Percentiles rank a stretch among this genome's conserved stretches.
phyloP scores from a whole-genome alignment of 2,329 filamentous ascomycete genomes.

The Myriangium duriaei region DNA sequence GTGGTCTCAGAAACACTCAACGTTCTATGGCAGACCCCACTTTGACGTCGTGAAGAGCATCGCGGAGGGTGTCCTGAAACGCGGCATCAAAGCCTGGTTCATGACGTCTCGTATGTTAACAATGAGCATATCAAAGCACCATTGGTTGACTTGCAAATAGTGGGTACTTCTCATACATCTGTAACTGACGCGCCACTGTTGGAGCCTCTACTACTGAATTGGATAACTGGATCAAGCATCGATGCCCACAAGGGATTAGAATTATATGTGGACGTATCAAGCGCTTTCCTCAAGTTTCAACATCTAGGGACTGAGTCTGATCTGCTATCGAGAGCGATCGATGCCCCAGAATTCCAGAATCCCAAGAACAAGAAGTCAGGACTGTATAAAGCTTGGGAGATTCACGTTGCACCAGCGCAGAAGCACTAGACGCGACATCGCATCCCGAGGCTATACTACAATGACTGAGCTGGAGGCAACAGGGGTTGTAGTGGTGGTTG shows the following conservation, averaged over 20 bases:
- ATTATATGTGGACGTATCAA: constrained; percentile 48
- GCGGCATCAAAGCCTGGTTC: constrained; percentile 10
- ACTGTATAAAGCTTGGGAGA: constrained; percentile 33
- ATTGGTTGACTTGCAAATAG: too few species aligned
- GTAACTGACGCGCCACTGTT: constrained; percentile 56
- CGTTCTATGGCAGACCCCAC: constrained; percentile 52
- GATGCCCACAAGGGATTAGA: constrained; percentile 42
- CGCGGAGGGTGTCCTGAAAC: constrained; percentile 30
- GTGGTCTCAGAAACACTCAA: constrained; percentile 45
- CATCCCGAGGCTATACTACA: too few species aligned
- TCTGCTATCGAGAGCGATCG: too few species aligned
- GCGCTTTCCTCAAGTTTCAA: constrained; percentile 44
- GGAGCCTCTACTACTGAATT: constrained; percentile 47
- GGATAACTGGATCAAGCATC: constrained; percentile 50
- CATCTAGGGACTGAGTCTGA: too few species aligned
- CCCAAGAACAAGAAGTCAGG: too few species aligned
- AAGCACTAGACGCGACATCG: too few species aligned
- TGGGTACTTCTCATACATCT: constrained; percentile 40
- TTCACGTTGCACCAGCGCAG: constrained; percentile 34
- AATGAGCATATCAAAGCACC: too few species aligned
- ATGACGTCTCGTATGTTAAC: constrained; percentile 8
- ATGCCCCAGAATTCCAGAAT: too few species aligned
- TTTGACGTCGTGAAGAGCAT: constrained; percentile 51
- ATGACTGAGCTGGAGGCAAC: too few species aligned
- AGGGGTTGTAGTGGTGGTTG: too few species aligned